phyloP scores from a whole-genome alignment of 2,329 filamentous ascomycete genomes.

The Pseudogymnoascus sp. region DNA sequence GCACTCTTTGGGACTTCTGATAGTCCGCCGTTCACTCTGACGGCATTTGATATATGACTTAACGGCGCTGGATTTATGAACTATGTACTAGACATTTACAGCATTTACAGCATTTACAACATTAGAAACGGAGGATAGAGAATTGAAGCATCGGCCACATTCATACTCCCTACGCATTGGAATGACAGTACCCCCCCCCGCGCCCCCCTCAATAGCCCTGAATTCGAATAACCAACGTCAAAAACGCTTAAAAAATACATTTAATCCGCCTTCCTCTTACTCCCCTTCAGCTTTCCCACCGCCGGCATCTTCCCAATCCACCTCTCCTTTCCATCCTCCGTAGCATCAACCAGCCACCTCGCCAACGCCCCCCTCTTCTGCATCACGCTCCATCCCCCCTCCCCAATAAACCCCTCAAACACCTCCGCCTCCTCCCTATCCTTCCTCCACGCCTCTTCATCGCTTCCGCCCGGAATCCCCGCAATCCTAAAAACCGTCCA shows the following conservation, averaged over 20 bases:
- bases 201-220: too few relatives aligned
- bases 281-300: slow-evolving; percentile 20
- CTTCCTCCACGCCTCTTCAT: slow-evolving; percentile 14
- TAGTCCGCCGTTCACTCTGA: slow-evolving; percentile 6
- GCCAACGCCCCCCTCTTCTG: slow-evolving; percentile 21
- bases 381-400: slow-evolving; percentile 18
- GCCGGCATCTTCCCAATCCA: slow-evolving; percentile 11
- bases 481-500: slow-evolving; percentile 24
- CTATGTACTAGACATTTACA: neutral
- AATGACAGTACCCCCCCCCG: neutral
- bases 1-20: slow-evolving; percentile 35
- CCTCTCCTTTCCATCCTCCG: slow-evolving; percentile 21
- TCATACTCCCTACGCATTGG: neutral
- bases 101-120: neutral
- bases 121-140: neutral
- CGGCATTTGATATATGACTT: neutral
- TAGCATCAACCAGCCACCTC: slow-evolving; percentile 20
- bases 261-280: slow-evolving; percentile 22
- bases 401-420: slow-evolving; percentile 19
- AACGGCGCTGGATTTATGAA: neutral
- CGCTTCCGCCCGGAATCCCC: slow-evolving; percentile 7
- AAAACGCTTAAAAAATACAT: neutral
- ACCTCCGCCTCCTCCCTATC: slow-evolving; percentile 16
- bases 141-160: neutral
- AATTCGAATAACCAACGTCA: neutral